These are phyloP conservation scores for Cercophora sp. DNA, from an alignment of 495 filamentous ascomycete genomes.

Conservation along the genomic window DNA sequence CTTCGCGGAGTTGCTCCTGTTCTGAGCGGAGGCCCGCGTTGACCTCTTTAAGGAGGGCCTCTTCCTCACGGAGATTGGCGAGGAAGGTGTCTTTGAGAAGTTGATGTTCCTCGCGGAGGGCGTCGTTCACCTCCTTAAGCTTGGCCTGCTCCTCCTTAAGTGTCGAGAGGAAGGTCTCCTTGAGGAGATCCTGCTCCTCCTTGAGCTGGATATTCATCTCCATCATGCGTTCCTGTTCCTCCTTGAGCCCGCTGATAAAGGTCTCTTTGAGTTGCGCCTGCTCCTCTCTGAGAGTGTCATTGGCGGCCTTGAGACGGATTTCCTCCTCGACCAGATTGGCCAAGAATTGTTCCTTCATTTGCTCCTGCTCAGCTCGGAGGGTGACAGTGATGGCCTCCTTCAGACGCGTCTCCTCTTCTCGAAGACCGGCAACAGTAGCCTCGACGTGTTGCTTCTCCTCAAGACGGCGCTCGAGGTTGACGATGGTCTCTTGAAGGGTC, in stretches of 20 bases:
- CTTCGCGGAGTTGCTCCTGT: constrained; percentile 35
- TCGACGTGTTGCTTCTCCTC: constrained; percentile 78
- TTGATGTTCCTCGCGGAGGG: constrained; percentile 67
- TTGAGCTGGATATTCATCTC: constrained; percentile 23
- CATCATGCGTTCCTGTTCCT: constrained; percentile 63
- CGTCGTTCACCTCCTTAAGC: constrained; percentile 29
- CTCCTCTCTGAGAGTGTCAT: constrained; percentile 57
- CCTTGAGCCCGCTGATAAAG: constrained; percentile 54
- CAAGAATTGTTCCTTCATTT: constrained; percentile 26
- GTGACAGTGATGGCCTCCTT: constrained; percentile 36
- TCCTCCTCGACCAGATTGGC: constrained; percentile 25
- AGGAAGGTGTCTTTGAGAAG: constrained; percentile 67
- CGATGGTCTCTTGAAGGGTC: constrained; percentile 74
- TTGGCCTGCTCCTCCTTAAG: constrained; percentile 26
- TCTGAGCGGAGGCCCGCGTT: constrained; percentile 51
- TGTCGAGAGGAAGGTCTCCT: constrained; percentile 18
- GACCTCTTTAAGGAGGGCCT: constrained; percentile 62
- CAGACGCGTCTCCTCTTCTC: constrained; percentile 38
- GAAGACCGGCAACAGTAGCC: constrained; percentile 57
- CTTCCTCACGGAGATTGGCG: constrained; percentile 59
- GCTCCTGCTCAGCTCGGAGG: constrained; percentile 52
- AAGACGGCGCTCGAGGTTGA: constrained; percentile 73
- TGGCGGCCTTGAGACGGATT: constrained; percentile 20
- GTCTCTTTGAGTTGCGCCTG: constrained; percentile 50
- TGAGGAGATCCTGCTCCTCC: constrained; percentile 26